Percentiles rank a stretch among this genome's conserved stretches.
These are phyloP conservation scores for Hypoxylon trugodes DNA, from an alignment of 495 filamentous ascomycete genomes.

Conservation along the genomic window DNA sequence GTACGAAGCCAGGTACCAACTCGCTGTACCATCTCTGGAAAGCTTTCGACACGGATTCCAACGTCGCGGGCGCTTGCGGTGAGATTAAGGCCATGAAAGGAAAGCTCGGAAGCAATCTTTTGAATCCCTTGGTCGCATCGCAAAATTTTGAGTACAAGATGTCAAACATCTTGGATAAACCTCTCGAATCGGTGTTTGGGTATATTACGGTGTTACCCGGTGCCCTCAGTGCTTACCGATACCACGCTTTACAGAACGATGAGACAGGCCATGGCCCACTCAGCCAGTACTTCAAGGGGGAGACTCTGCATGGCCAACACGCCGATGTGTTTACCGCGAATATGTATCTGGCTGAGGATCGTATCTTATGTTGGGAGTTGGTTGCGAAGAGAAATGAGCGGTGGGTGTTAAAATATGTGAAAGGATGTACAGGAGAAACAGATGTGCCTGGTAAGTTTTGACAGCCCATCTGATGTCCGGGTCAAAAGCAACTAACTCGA, in stretches of 20 bases:
- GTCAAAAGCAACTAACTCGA: constrained; percentile 26
- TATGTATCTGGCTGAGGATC: constrained; percentile 98
- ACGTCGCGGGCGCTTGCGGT: constrained; percentile 93
- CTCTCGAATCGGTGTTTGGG: constrained; percentile 94
- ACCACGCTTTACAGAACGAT: constrained; percentile 97
- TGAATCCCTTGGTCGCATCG: constrained; percentile 94
- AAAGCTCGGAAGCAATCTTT: constrained; percentile 77
- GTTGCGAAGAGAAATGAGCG: constrained; percentile 93
- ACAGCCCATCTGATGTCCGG: not conserved
- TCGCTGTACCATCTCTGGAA: constrained; percentile 99
- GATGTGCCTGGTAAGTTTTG: constrained; percentile 85
- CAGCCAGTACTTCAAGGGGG: constrained; percentile 99
- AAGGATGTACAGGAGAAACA: constrained; percentile 92
- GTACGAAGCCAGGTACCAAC: constrained; percentile 84
- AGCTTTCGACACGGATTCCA: constrained; percentile 96
- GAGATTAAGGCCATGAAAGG: constrained; percentile 98
- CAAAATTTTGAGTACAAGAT: constrained; percentile 99
- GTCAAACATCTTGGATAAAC: constrained; percentile 99
- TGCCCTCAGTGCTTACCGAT: constrained; percentile 93
- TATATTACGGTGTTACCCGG: constrained; percentile 98
- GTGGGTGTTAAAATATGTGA: constrained; percentile 98
- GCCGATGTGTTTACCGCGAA: constrained; percentile 99
- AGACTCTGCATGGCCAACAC: constrained; percentile 94
- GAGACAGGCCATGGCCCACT: constrained; percentile 93
- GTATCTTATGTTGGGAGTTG: constrained; percentile 98